Evolutionary conservation across 2,329 filamentous ascomycete species (phyloP), one percentile per base, ranked within the genome.

Genomic region (Mollisia scopiformis): DNA sequence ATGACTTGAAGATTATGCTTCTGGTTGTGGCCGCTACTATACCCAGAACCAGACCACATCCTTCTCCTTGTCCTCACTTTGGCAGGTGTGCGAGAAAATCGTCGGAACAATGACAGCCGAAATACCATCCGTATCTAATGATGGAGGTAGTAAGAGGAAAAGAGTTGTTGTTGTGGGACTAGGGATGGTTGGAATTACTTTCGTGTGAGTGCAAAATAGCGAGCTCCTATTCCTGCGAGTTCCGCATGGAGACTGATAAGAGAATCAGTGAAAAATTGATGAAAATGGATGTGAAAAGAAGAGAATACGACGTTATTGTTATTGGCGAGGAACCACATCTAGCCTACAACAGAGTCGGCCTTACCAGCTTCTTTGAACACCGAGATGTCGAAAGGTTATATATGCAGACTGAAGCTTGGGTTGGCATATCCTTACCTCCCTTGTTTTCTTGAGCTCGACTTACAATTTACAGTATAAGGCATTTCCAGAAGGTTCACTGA

Each of bases 141-240:
- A n/a, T n/a, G n/a, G n/a, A n/a, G n/a, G n/a, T n/a, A n/a, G n/a
- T n/a, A n/a, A n/a, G n/a, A 72, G 85, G 63, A 92, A 91, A 74
- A 87, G 82, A 71, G 78, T 96, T 35, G 92, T 96, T 2, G 87
- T 96, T 37, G 91, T 96, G 39, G 93, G 93, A 10, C 77, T 97
- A 76, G 93, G 93, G 2, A 97, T 97, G 93, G 93, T 97, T 47
- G 92, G 90, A 39, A 89, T 95, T 68, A 88, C 90, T 43, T 94
- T 96, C 74, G 92, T 96, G 90, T 94, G 78, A 82, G 89, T 81
- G 10, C 43, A n/a, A n/a, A n/a, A n/a, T n/a, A n/a, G n/a, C n/a
- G n/a, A 37, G 43, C 35, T 56, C n/a, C n/a, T n/a, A n/a, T n/a
- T n/a, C n/a, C n/a, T n/a, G n/a, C n/a, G n/a, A n/a, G n/a, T n/a